phyloP scores from a whole-genome alignment of 768 basidiomycete species.

The Naematelia encephala region DNA sequence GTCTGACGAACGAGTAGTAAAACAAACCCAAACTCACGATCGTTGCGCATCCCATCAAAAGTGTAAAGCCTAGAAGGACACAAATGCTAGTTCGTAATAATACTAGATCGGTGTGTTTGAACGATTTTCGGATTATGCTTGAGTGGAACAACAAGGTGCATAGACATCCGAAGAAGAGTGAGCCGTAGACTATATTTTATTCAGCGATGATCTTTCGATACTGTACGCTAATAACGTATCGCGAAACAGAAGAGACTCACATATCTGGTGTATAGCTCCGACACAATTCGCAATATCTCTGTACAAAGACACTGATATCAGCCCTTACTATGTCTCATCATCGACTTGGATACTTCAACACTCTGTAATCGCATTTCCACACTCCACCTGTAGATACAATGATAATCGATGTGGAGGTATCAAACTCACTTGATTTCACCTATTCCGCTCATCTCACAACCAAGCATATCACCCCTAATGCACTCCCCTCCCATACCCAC shows the following conservation, averaged over 20 bases:
- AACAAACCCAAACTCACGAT: not conserved
- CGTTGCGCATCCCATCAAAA: not conserved
- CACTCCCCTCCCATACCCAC: not conserved
- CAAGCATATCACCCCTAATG: not conserved
- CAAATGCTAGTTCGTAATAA: not conserved
- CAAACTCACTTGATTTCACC: not conserved
- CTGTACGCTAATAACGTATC: too few relatives aligned
- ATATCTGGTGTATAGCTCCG: not conserved
- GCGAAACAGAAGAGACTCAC: not conserved
- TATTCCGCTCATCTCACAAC: not conserved
- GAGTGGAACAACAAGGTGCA: not conserved
- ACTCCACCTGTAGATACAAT: too few relatives aligned
- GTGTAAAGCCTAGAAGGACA: not conserved
- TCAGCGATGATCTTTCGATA: too few relatives aligned
- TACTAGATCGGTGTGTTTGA: not conserved
- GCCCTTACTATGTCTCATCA: too few relatives aligned
- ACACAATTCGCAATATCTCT: not conserved
- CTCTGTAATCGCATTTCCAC: too few relatives aligned
- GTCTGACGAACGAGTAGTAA: not conserved
- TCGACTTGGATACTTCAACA: too few relatives aligned
- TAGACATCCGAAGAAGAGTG: not conserved
- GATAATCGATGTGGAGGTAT: too few relatives aligned
- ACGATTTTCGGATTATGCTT: not conserved
- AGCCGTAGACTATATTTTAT: not conserved
- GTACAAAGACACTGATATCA: too few relatives aligned